Evolutionary conservation across 108 stramenopile species (phyloP), one percentile per base, ranked within the genome.

Genomic region (Fistulifera solaris): DNA sequence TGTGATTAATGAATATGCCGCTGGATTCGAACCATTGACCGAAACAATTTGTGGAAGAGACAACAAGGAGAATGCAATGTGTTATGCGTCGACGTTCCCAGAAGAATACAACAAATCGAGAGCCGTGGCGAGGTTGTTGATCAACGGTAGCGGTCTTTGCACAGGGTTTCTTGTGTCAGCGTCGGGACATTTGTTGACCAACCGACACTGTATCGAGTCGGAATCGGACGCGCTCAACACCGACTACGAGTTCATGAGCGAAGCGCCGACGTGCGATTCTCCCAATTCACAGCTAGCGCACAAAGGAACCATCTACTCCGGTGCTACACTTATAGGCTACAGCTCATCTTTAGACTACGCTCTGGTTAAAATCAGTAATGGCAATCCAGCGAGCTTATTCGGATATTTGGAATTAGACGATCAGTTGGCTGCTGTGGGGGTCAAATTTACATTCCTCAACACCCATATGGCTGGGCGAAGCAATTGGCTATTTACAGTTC

Each of bases 391-490:
- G 8, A 8, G 31, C 31, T 35, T 35, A 35, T 35, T 6, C 26
- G 26, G 54, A 15, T 55, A 55, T 13, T 12, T 55, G 54, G 54
- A 55, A 39, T 5, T 55, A n/a, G 54, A 55, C 2, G n/a, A 39
- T 16, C 3, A n/a, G 28, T 38, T 40, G 4, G 25, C 54, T 38
- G 28, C 54, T 51, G 8, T 35, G 45, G 45, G 5, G 21, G 47
- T 21, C 15, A 55, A 16, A 55, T 55, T 6, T 55, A 55, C 13
- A 55, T 55, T 40, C 54, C 54, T 6, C 54, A 55, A 18, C 54
- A 55, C 38, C 54, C 54, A 55, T 3, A 4, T 16, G 35, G 27
- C 7, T 21, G 52, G 17, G 58, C 31, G 4, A 59, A 59, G 58
- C 44, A 59, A 21, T 21, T 59, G 14, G 44, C 35, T 6, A 38